A percentile compares a stretch with the other conserved stretches of the same genome.
Evolutionary conservation across 2,329 filamentous ascomycete genomes (phyloP).

Genomic region (Penicillium sp.): DNA sequence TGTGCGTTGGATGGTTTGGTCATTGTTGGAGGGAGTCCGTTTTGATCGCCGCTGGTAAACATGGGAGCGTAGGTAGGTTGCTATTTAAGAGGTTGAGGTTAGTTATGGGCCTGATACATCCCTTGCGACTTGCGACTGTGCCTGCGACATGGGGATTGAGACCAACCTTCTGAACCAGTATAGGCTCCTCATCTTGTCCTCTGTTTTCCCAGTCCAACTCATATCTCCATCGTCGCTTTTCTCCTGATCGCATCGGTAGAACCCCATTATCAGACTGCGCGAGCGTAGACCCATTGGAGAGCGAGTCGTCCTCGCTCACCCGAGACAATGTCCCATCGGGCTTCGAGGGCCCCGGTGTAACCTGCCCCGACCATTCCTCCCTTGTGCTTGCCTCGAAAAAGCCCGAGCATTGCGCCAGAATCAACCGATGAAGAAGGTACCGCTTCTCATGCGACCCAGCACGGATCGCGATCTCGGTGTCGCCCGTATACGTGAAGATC

Average conservation of each 20-base stretch:
- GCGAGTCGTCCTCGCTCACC: conserved; percentile 37
- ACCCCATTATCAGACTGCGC: conserved; percentile 40
- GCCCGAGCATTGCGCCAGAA: conserved; percentile 83
- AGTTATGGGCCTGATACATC: background rate
- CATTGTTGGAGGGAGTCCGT: conserved; percentile 54
- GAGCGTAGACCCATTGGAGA: conserved; percentile 39
- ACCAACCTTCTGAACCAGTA: conserved; percentile 78
- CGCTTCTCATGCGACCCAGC: conserved; percentile 71
- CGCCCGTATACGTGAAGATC: conserved; percentile 83
- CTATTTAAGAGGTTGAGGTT: conserved; percentile 22
- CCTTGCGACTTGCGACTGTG: background rate
- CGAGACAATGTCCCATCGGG: conserved; percentile 38
- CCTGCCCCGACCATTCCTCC: conserved; percentile 67
- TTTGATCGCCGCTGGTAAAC: conserved; percentile 53
- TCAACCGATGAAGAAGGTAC: conserved; percentile 85
- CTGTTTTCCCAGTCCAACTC: conserved; percentile 76
- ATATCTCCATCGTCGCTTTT: conserved; percentile 75
- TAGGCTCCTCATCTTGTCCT: conserved; percentile 74
- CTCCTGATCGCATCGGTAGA: conserved; percentile 39
- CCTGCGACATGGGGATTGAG: background rate
- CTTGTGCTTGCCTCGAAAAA: conserved; percentile 85
- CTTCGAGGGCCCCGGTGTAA: conserved; percentile 47
- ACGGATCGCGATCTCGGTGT: conserved; percentile 84
- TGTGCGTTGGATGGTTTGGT: conserved; percentile 64
- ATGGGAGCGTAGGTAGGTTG: conserved; percentile 50